A percentile compares a stretch with the other conserved stretches of the same genome.
These are phyloP conservation scores for Ulmus americana DNA, from an alignment of 331 rosid genomes.

Conservation along the genomic window DNA sequence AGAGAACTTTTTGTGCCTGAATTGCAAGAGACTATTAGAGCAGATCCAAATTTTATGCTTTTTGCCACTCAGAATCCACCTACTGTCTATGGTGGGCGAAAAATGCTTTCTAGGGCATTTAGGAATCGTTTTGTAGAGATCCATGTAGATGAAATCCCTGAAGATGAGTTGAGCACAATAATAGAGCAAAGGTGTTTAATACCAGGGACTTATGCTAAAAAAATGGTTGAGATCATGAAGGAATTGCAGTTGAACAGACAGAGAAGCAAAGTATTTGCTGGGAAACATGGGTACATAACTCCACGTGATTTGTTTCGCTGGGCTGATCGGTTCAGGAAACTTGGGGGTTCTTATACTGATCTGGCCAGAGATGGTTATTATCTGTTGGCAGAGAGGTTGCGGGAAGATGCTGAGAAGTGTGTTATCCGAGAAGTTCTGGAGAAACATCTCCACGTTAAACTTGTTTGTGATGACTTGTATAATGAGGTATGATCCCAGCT, in stretches of 20 bases:
- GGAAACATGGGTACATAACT: conserved; percentile 91
- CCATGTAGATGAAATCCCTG: conserved; percentile 87
- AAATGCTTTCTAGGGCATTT: conserved; percentile 89
- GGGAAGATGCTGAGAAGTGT: conserved; percentile 58
- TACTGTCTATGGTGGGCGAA: conserved; percentile 80
- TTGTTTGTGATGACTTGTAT: conserved; percentile 40
- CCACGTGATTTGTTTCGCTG: conserved; percentile 91
- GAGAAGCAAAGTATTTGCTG: conserved; percentile 74
- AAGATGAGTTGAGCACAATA: conserved; percentile 66
- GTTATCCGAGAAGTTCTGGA: conserved; percentile 57
- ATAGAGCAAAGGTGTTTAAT: conserved; percentile 51
- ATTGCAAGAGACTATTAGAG: conserved; percentile 56
- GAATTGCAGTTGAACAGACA: conserved; percentile 68
- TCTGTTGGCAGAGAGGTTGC: conserved; percentile 88
- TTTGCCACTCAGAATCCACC: conserved; percentile 99
- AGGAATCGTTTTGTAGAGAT: conserved; percentile 90
- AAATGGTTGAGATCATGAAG: conserved; percentile 83
- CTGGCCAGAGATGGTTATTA: conserved; percentile 88
- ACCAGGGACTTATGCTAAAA: conserved; percentile 52
- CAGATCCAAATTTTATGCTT: conserved; percentile 85
- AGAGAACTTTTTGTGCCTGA: conserved; percentile 94
- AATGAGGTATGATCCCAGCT: conserved; percentile 40
- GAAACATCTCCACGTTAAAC: conserved; percentile 48
- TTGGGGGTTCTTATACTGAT: conserved; percentile 58
- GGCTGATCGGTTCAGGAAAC: conserved; percentile 71